Percentiles rank a stretch among this genome's conserved stretches.
phyloP scores from a whole-genome alignment of 805 yeast genomes.

The Kodamaea neixiangensis region DNA sequence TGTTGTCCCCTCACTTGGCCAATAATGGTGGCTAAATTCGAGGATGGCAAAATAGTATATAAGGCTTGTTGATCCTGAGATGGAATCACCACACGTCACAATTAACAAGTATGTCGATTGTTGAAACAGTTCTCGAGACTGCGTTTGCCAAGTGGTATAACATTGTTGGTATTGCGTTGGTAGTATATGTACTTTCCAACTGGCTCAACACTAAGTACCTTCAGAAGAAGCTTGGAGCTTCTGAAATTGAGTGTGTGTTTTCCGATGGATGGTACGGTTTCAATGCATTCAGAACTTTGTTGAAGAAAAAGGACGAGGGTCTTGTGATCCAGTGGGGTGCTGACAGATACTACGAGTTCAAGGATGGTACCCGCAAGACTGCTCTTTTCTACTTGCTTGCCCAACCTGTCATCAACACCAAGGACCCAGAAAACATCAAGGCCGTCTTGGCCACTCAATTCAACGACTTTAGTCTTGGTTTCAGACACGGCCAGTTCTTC shows the following conservation, averaged over 20 bases:
- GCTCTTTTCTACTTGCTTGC: conserved; percentile 15
- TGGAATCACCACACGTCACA: background rate
- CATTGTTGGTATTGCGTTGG: background rate
- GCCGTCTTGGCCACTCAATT: conserved; percentile 46
- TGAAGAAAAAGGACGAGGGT: conserved; percentile 8
- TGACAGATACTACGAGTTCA: background rate
- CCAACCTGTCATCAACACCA: conserved; percentile 24
- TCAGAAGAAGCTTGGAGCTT: conserved; percentile 8
- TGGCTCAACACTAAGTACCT: background rate
- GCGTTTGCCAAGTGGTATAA: conserved; percentile 5
- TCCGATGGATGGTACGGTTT: conserved; percentile 7
- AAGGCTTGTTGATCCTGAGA: background rate
- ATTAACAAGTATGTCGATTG: background rate
- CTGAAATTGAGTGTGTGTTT: background rate
- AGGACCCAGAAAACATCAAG: conserved; percentile 44
- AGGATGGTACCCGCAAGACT: conserved; percentile 5
- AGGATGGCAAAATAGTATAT: background rate
- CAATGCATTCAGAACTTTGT: background rate
- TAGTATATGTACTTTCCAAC: conserved; percentile 2
- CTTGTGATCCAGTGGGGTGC: background rate
- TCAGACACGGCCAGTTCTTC: conserved; percentile 37
- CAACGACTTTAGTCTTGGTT: conserved; percentile 41
- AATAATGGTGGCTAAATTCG: background rate
- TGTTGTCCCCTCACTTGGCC: background rate
- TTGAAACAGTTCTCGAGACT: background rate